Evolutionary conservation across 495 filamentous ascomycete species (phyloP).

Genomic region (Hypoxylon crocopeplum): DNA sequence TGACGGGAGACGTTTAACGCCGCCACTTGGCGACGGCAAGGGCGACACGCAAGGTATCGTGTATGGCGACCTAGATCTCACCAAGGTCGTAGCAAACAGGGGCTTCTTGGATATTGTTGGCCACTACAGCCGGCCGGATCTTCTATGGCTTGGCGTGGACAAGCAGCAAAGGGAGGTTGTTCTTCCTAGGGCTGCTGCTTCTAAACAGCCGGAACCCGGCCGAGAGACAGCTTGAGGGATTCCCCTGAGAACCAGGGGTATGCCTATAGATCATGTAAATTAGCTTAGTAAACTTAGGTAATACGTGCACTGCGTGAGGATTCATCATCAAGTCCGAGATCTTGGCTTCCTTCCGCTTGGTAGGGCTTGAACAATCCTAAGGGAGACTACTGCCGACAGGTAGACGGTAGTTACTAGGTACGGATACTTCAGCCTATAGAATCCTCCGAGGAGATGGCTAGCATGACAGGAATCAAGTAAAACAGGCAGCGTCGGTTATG

Average conservation of each 20-base stretch:
- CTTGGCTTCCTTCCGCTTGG: background rate
- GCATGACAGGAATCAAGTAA: background rate
- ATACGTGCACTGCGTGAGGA: too few relatives aligned
- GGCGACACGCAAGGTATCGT: conserved; percentile 51
- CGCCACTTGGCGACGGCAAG: conserved; percentile 40
- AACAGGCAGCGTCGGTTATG: background rate
- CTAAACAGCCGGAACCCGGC: conserved; percentile 6
- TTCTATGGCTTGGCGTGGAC: conserved; percentile 60
- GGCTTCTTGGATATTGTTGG: conserved; percentile 55
- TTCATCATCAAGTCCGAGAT: too few relatives aligned
- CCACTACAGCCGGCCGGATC: conserved; percentile 62
- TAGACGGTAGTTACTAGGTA: too few relatives aligned
- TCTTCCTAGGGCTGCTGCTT: background rate
- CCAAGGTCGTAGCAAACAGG: conserved; percentile 44
- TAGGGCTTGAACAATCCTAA: background rate
- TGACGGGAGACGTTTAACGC: conserved; percentile 56
- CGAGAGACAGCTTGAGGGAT: background rate
- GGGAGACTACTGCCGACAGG: too few relatives aligned
- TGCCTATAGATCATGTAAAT: too few relatives aligned
- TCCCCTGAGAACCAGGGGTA: too few relatives aligned
- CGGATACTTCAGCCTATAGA: background rate
- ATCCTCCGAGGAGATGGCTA: background rate
- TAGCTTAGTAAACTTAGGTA: too few relatives aligned
- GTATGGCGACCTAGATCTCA: conserved; percentile 55
- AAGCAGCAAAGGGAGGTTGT: conserved; percentile 39